Conservation (phyloP, 2,329 filamentous ascomycete genomes). For the Elsinoe ampelina region DNA sequence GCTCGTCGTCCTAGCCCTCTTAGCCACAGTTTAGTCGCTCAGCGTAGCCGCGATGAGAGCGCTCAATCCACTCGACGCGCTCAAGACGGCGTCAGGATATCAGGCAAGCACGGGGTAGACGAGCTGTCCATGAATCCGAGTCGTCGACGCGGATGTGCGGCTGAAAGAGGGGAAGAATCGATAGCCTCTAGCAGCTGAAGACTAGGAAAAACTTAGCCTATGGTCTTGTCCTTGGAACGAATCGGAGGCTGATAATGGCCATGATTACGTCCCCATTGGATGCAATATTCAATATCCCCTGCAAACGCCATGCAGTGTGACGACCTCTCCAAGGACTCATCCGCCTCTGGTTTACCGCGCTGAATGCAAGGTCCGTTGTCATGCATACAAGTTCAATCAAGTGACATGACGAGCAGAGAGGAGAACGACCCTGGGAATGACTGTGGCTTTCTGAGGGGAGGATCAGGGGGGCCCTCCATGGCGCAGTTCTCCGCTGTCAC, state of each 20-base stretch:
- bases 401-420: not conserved
- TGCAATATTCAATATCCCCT: not conserved
- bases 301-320: slow-evolving; percentile 1
- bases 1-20: not conserved
- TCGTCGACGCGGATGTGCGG: not conserved
- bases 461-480: not conserved
- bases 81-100: not conserved
- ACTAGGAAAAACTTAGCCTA: not conserved
- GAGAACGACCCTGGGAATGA: not conserved
- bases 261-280: not conserved
- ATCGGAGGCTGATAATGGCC: not conserved
- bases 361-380: not conserved
- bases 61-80: slow-evolving; percentile 1
- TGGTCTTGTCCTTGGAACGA: not conserved
- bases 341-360: not conserved
- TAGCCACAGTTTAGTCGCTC: not conserved
- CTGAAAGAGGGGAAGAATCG: slow-evolving; percentile 1
- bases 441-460: not conserved
- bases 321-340: not conserved
- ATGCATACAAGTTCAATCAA: not conserved
- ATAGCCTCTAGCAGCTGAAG: slow-evolving; percentile 7
- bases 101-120: not conserved
- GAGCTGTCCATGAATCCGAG: not conserved
- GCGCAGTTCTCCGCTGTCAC: not conserved
- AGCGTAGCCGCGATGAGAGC: slow-evolving; percentile 3